Evolutionary conservation across 1,284 basidiomycete genomes (phyloP), one percentile per base, ranked within the genome.

Genomic region (Ganoderma lingzhi): DNA sequence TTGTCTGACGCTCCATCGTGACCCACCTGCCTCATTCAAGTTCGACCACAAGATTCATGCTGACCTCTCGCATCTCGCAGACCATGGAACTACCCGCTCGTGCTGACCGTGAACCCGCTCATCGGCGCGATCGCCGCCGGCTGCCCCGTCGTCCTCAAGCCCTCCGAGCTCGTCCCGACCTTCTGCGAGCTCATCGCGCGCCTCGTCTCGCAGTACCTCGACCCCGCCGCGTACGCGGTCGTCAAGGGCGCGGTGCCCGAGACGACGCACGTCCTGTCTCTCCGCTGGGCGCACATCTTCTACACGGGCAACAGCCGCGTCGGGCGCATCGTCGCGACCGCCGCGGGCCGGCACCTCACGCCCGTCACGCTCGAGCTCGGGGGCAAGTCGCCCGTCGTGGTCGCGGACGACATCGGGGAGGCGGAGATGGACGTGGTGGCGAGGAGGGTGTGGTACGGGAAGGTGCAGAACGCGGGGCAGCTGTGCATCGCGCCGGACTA

Each of bases 401-500:
- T 93, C 37, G 84, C 87, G 68, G 78, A 84, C 10, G 82, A 84
- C 62, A 82, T 83, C 65, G 67, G 61, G 64, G 68, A 64, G 65
- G 71, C 85, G 55, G 69, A 71, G 42, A 75, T 86, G 71, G 78
- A 82, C n/a, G 62, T 84, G 37, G 82, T 83, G 0, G 85, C 84
- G 2, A 80, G 78, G 70, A 81, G 88, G 4, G 80, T 88, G 37
- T 80, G 90, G 39, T 87, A 85, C 80, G 89, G 90, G 59, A 92
- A 91, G 80, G 80, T 84, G 65, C 77, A 86, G 80, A 82, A 89
- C 69, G 82, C 84, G 32, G 85, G 88, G 1, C 86, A 86, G 85
- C 84, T 89, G n/a, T 91, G 89, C 79, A 87, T 93, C 45, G 83
- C 86, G 2, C 88, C 89, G 0, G 88, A 94, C 76, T 91, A 91